phyloP scores from a whole-genome alignment of 2,329 filamentous ascomycete genomes.

The Arthrobotrys musiformis region DNA sequence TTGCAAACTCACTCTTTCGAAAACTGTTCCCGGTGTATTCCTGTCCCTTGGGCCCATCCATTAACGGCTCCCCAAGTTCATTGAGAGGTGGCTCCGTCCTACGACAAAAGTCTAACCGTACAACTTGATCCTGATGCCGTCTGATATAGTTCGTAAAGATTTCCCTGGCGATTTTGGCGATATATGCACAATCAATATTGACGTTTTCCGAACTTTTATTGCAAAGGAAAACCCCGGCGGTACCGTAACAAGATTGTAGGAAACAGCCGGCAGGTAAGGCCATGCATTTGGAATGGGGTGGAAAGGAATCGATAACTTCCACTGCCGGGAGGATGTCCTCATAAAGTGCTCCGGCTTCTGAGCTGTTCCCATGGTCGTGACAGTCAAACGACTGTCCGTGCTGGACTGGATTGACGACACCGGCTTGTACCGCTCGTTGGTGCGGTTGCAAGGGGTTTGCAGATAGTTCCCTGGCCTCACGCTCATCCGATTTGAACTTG shows the following conservation, averaged over 20 bases:
- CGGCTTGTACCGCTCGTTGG: slow-evolving; percentile 18
- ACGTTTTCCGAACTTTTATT: slow-evolving; percentile 16
- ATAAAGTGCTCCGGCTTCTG: slow-evolving; percentile 10
- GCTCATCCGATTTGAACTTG: neutral
- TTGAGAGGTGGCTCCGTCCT: neutral
- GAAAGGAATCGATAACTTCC: slow-evolving; percentile 26
- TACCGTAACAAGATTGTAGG: slow-evolving; percentile 32
- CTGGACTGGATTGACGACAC: slow-evolving; percentile 29
- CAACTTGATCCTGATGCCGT: slow-evolving; percentile 31
- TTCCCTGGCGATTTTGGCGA: slow-evolving; percentile 31
- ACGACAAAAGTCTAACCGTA: slow-evolving; percentile 27
- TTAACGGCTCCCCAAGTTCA: neutral
- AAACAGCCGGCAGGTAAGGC: slow-evolving; percentile 33
- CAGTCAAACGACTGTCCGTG: slow-evolving; percentile 44
- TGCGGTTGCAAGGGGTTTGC: neutral
- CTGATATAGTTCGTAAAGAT: slow-evolving; percentile 33
- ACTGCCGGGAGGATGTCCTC: slow-evolving; percentile 26
- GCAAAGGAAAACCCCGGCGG: slow-evolving; percentile 35
- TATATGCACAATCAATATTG: slow-evolving; percentile 21
- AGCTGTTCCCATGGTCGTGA: slow-evolving; percentile 32
- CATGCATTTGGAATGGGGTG: slow-evolving; percentile 4
- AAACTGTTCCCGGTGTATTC: slow-evolving; percentile 48
- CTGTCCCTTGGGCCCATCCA: slow-evolving; percentile 24
- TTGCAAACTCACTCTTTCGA: slow-evolving; percentile 39
- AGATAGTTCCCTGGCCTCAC: neutral